Percentiles rank a stretch among this genome's conserved stretches.
phyloP scores from a whole-genome alignment of 495 filamentous ascomycete genomes.

The Podospora pseudopauciseta region DNA sequence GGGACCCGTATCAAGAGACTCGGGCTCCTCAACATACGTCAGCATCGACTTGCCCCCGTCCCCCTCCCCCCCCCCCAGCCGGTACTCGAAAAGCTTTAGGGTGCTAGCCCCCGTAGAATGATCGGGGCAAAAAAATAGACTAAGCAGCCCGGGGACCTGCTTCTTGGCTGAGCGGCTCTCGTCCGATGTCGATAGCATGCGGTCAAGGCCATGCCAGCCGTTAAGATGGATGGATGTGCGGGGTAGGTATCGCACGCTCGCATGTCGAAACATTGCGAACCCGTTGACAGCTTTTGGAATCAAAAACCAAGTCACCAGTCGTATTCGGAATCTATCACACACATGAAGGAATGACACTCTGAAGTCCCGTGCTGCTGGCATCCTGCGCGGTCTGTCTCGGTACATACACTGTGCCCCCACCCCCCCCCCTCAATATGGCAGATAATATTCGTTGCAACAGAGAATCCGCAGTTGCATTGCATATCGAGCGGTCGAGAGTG shows the following conservation, averaged over 20 bases:
- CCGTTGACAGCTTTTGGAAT: neutral
- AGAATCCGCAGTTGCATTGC: constrained; percentile 3
- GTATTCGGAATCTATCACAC: neutral
- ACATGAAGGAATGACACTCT: neutral
- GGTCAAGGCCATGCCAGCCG: constrained; percentile 2
- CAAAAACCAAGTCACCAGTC: neutral
- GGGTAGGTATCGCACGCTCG: neutral
- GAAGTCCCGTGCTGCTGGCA: constrained; percentile 1
- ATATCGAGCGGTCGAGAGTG: neutral
- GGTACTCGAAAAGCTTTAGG: constrained; percentile 1
- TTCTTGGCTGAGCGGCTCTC: neutral
- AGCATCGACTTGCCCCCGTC: neutral
- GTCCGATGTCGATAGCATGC: constrained; percentile 1
- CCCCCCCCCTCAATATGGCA: neutral
- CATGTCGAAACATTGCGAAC: neutral
- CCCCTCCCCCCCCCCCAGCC: neutral
- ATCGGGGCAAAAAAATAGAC: constrained; percentile 6
- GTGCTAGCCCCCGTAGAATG: constrained; percentile 3
- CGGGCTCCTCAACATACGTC: neutral
- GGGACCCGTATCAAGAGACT: neutral
- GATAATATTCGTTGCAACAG: neutral
- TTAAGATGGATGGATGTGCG: neutral
- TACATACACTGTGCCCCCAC: neutral
- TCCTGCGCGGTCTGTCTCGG: neutral
- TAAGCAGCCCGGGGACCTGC: neutral